Conservation (phyloP, 2,329 filamentous ascomycete species). For the Penicillium sp. region DNA sequence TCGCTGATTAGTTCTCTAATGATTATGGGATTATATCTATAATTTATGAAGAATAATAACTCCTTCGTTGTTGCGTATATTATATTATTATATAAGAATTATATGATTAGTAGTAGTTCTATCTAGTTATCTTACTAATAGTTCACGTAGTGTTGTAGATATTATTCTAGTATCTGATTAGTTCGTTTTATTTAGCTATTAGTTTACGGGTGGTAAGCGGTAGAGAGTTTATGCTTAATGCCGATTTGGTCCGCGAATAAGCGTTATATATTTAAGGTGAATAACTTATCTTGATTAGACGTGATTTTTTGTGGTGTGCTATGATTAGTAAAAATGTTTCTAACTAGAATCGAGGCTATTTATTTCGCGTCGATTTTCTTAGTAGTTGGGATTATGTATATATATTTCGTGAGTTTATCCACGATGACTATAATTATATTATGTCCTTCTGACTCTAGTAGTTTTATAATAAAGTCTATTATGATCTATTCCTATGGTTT, state of each 20-base stretch:
- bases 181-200: slow-evolving; percentile 2
- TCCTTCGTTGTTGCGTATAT: not conserved
- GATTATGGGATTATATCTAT: not conserved
- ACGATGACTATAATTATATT: not conserved
- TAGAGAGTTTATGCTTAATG: slow-evolving; percentile 6
- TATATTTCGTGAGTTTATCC: not conserved
- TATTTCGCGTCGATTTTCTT: not conserved
- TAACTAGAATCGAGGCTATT: not conserved
- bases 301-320: not conserved
- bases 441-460: not conserved
- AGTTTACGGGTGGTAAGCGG: not conserved
- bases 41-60: not conserved
- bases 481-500: slow-evolving; percentile 4
- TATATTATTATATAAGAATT: not conserved
- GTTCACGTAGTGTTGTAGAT: slow-evolving; percentile 9
- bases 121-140: slow-evolving; percentile 7
- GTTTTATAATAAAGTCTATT: slow-evolving; percentile 4
- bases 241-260: not conserved
- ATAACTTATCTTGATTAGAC: not conserved
- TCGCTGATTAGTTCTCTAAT: not conserved
- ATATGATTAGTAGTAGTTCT: not conserved
- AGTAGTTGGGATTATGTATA: not conserved
- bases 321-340: not conserved
- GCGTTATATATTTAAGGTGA: slow-evolving; percentile 2
- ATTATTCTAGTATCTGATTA: slow-evolving; percentile 8